These are phyloP conservation scores for Annulohypoxylon stygium DNA, from an alignment of 495 filamentous ascomycete species.

Conservation along the genomic window DNA sequence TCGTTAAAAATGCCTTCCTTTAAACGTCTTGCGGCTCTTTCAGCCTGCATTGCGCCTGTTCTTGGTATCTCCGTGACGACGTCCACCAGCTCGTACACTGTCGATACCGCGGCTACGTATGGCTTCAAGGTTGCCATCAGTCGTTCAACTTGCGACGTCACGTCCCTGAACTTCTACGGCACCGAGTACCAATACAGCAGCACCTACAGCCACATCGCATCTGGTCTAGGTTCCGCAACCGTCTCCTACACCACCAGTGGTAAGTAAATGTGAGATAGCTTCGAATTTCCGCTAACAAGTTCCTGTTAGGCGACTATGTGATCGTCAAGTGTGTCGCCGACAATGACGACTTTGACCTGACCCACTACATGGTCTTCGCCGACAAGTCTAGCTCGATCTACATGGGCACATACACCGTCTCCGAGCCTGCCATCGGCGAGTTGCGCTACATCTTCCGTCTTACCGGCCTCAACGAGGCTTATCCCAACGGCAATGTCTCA, in stretches of 20 bases:
- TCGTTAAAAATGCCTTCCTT: slow-evolving; percentile 27
- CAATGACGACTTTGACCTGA: slow-evolving; percentile 59
- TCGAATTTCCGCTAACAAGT: slow-evolving; percentile 25
- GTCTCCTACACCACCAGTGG: slow-evolving; percentile 55
- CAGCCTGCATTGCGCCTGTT: slow-evolving; percentile 38
- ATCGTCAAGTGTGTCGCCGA: slow-evolving; percentile 62
- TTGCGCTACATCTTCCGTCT: slow-evolving; percentile 69
- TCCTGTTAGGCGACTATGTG: slow-evolving; percentile 56
- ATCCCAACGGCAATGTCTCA: slow-evolving; percentile 52
- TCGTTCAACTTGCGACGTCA: slow-evolving; percentile 65
- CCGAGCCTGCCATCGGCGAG: slow-evolving; percentile 66
- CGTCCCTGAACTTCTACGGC: slow-evolving; percentile 64
- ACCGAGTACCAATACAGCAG: slow-evolving; percentile 63
- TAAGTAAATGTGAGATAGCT: slow-evolving; percentile 16
- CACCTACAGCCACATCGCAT: slow-evolving; percentile 67
- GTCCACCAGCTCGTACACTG: slow-evolving; percentile 51
- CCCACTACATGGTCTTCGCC: slow-evolving; percentile 67
- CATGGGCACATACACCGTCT: slow-evolving; percentile 69
- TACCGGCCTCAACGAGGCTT: slow-evolving; percentile 62
- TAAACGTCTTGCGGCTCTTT: slow-evolving; percentile 38
- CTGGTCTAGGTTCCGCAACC: slow-evolving; percentile 65
- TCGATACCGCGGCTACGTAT: slow-evolving; percentile 61
- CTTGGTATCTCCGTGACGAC: slow-evolving; percentile 53
- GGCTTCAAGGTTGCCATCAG: slow-evolving; percentile 63
- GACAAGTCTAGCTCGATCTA: slow-evolving; percentile 65